Evolutionary conservation across 768 basidiomycete species (phyloP), one percentile per base, ranked within the genome.

Genomic region (Cyathus striatus): DNA sequence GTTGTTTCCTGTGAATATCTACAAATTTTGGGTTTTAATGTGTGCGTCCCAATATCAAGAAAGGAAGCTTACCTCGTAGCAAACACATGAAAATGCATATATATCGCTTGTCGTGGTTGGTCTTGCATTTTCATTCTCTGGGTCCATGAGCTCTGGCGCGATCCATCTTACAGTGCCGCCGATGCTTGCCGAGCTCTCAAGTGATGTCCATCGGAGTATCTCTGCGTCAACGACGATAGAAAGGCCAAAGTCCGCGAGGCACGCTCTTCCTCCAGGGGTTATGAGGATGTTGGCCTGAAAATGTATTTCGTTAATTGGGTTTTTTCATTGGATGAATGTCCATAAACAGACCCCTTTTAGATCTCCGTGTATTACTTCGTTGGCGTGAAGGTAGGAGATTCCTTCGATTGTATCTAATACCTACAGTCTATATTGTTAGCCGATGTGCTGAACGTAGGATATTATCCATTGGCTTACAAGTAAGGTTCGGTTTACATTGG

Each of bases 81-180:
- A 58, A 18, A 58, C 53, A 24, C 55, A 57, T 13, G 52, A 47
- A 49, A 57, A 60, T 13, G 59, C 57, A 24, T 58, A 63, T 12
- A 63, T 42, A 43, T 62, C 62, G 20, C 54, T 60, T 10, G 45
- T 46, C 23, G 54, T 54, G 7, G 47, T 54, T 21, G 35, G 35
- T 36, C 52, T 22, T 6, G 27, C 23, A 3, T 26, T 26, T 21
- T 41, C 26, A 20, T 17, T n/a, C 17, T 40, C 37, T 3, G 39
- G 23, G 16, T 47, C 34, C 9, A 53, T 41, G n/a, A 62, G 34
- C 33, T 63, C 61, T 2, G 60, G 61, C 2, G 60, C 60, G 26
- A 53, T 52, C 60, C 60, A 63, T 43, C 58, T 32, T 2, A 46
- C 25, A 7, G 60, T 55, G 6, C 61, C 56, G 26, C 49, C 52